A percentile compares a stretch with the other conserved stretches of the same genome.
Evolutionary conservation across 768 basidiomycete species (phyloP).

Genomic region (Leccinum imitatum): DNA sequence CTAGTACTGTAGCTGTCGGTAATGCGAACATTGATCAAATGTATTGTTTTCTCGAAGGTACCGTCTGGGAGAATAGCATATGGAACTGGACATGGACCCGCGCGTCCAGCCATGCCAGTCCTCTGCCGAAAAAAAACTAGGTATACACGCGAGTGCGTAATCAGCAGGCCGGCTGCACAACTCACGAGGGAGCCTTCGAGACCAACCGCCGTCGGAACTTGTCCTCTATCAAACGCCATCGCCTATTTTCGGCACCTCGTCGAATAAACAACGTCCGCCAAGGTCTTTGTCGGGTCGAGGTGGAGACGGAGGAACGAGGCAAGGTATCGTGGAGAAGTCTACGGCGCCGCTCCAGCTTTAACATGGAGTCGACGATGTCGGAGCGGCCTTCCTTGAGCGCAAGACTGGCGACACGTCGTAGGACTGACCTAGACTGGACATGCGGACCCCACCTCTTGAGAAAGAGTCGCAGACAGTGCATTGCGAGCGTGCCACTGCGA

Average conservation of each 20-base stretch:
- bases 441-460: conserved; percentile 53
- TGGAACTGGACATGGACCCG: neutral
- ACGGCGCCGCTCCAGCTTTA: conserved; percentile 17
- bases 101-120: neutral
- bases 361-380: conserved; percentile 42
- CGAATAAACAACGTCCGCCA: conserved; percentile 25
- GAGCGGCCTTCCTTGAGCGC: conserved; percentile 65
- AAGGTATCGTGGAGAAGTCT: conserved; percentile 6
- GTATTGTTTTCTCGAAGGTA: neutral
- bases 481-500: conserved; percentile 56
- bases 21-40: conserved; percentile 18
- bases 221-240: conserved; percentile 29
- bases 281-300: conserved; percentile 16
- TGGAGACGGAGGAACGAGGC: conserved; percentile 9
- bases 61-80: neutral
- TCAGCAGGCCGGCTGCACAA: neutral
- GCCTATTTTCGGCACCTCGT: conserved; percentile 32
- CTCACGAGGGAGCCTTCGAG: neutral
- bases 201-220: conserved; percentile 19
- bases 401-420: conserved; percentile 54
- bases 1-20: conserved; percentile 13
- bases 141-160: neutral
- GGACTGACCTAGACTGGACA: conserved; percentile 57
- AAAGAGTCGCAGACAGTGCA: conserved; percentile 45
- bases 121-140: neutral